Evolutionary conservation across 768 basidiomycete species (phyloP).

Genomic region (Trametes coccinea): DNA sequence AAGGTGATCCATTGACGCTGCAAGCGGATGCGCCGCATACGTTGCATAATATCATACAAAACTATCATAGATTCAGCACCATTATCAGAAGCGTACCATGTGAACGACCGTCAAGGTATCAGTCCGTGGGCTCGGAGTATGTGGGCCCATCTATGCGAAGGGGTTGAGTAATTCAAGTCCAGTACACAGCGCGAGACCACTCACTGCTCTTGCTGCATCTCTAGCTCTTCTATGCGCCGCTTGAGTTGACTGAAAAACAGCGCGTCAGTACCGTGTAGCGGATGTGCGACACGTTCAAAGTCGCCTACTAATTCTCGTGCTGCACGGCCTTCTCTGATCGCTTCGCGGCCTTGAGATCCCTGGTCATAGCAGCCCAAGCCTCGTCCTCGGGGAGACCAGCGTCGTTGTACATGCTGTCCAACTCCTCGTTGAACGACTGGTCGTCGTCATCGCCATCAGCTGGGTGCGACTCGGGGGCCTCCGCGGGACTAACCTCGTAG

Average conservation of each 20-base stretch:
- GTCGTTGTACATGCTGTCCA: constrained; percentile 89
- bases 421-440: constrained; percentile 92
- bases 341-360: constrained; percentile 75
- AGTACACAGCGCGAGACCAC: constrained; percentile 32
- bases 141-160: constrained; percentile 57
- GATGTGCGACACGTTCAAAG: constrained; percentile 15
- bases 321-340: constrained; percentile 70
- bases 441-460: constrained; percentile 11
- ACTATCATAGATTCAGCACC: constrained; percentile 12
- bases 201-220: constrained; percentile 80
- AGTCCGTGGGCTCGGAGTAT: constrained; percentile 53
- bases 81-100: not conserved
- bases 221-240: constrained; percentile 65
- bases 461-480: not conserved
- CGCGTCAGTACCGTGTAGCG: not conserved
- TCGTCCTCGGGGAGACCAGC: constrained; percentile 79
- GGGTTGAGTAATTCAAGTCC: not conserved
- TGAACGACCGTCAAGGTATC: constrained; percentile 36
- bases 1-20: not conserved
- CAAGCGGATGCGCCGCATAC: not conserved
- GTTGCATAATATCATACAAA: not conserved
- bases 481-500: constrained; percentile 66
- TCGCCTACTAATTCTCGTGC: constrained; percentile 76
- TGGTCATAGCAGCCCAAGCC: constrained; percentile 77
- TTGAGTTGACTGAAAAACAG: constrained; percentile 56